A percentile compares a stretch with the other conserved stretches of the same genome.
phyloP scores from a whole-genome alignment of 805 yeast species.

The Metschnikowia noctiluminum region DNA sequence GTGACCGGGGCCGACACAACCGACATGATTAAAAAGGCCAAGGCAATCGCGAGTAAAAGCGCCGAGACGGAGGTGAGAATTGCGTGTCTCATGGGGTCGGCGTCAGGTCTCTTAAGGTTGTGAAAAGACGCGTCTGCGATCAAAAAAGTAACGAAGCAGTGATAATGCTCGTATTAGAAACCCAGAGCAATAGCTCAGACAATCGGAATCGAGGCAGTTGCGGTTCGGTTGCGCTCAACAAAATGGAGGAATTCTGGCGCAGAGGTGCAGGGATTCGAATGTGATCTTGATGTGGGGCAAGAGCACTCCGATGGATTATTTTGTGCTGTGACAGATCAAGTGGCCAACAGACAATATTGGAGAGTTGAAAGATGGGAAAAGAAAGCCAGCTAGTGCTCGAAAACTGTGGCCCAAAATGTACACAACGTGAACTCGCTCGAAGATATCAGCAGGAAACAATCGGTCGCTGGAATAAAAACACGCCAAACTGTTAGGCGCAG shows the following conservation, averaged over 20 bases:
- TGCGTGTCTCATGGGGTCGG: conserved; percentile 12
- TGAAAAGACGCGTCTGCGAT: background rate
- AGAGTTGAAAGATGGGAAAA: background rate
- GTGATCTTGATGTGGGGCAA: background rate
- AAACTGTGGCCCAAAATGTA: background rate
- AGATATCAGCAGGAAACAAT: background rate
- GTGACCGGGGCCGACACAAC: conserved; percentile 62
- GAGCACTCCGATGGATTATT: background rate
- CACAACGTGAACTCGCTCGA: too few relatives aligned
- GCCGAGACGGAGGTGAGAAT: conserved; percentile 36
- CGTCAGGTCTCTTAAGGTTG: background rate
- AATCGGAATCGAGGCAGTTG: too few relatives aligned
- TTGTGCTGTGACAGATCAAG: background rate
- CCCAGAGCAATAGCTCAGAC: too few relatives aligned
- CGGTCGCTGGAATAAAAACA: background rate
- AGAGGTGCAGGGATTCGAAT: too few relatives aligned
- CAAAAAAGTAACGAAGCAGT: too few relatives aligned
- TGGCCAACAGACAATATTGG: background rate
- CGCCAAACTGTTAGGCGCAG: conserved; percentile 4
- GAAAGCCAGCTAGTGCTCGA: background rate
- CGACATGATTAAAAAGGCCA: conserved; percentile 62
- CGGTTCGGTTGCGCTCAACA: too few relatives aligned
- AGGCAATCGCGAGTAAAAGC: conserved; percentile 47
- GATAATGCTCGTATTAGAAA: too few relatives aligned
- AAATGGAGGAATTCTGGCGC: too few relatives aligned